Evolutionary conservation across 2,329 filamentous ascomycete species (phyloP).

Genomic region (Rasamsonia emersonii): DNA sequence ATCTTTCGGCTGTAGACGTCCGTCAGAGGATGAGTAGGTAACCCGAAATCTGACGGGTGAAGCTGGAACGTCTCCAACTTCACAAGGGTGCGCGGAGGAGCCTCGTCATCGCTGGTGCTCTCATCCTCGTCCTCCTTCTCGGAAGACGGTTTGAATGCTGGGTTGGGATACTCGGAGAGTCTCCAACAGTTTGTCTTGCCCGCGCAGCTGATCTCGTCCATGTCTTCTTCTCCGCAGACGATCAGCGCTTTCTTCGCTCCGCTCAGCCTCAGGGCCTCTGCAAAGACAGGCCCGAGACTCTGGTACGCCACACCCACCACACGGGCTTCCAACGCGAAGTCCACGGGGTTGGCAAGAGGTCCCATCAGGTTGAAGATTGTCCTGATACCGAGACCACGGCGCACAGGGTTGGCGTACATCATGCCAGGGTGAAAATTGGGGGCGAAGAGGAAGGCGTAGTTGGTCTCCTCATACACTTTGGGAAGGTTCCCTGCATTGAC

Average conservation of each 20-base stretch:
- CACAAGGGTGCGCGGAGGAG: slow-evolving; percentile 35
- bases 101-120: slow-evolving; percentile 30
- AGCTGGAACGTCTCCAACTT: slow-evolving; percentile 70
- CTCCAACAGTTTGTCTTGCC: slow-evolving; percentile 85
- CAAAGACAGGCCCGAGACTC: slow-evolving; percentile 81
- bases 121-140: slow-evolving; percentile 33
- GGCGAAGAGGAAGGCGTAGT: slow-evolving; percentile 93
- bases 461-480: slow-evolving; percentile 66
- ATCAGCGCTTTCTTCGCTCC: slow-evolving; percentile 78
- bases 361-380: slow-evolving; percentile 98
- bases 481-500: slow-evolving; percentile 64
- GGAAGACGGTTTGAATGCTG: slow-evolving; percentile 27
- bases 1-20: slow-evolving; percentile 78
- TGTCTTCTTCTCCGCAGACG: slow-evolving; percentile 86
- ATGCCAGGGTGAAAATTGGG: slow-evolving; percentile 96
- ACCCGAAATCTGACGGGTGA: slow-evolving; percentile 76
- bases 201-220: slow-evolving; percentile 92
- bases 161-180: slow-evolving; percentile 47
- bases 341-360: slow-evolving; percentile 82
- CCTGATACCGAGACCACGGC: slow-evolving; percentile 81
- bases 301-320: slow-evolving; percentile 87
- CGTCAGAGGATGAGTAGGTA: slow-evolving; percentile 62
- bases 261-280: slow-evolving; percentile 67
- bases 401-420: slow-evolving; percentile 76
- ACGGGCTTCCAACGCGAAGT: slow-evolving; percentile 75